phyloP scores from a whole-genome alignment of 2,329 filamentous ascomycete genomes.

The Metarhizium anisopliae region DNA sequence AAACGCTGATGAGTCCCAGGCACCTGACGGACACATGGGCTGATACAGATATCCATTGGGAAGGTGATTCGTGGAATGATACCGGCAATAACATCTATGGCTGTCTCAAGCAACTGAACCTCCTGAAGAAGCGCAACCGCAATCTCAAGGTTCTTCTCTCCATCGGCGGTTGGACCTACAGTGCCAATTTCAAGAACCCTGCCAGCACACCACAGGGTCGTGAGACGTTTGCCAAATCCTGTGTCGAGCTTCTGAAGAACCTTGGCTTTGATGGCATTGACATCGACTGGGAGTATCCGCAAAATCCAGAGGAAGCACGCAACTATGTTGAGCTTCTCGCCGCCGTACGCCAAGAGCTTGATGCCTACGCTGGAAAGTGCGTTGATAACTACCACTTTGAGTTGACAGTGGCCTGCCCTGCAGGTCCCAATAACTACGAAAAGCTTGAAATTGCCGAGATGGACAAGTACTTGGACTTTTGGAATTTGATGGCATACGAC shows the following conservation, averaged over 20 bases:
- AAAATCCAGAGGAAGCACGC: slow-evolving; percentile 42
- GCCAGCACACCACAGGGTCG: slow-evolving; percentile 64
- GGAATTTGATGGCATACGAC: slow-evolving; percentile 85
- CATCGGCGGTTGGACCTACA: slow-evolving; percentile 91
- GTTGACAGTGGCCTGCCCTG: slow-evolving; percentile 55
- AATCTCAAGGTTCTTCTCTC: slow-evolving; percentile 79
- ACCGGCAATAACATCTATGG: slow-evolving; percentile 76
- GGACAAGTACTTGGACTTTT: slow-evolving; percentile 61
- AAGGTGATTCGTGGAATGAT: slow-evolving; percentile 62
- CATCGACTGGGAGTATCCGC: slow-evolving; percentile 62
- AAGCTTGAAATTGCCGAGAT: slow-evolving; percentile 55
- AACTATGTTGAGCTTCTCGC: slow-evolving; percentile 51
- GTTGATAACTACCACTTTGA: slow-evolving; percentile 45
- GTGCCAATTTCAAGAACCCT: slow-evolving; percentile 68
- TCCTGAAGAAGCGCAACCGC: slow-evolving; percentile 73
- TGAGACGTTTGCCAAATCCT: slow-evolving; percentile 60
- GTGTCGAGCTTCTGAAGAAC: slow-evolving; percentile 68
- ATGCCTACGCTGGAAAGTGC: slow-evolving; percentile 42
- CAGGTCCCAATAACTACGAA: slow-evolving; percentile 52
- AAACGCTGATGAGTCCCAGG: slow-evolving; percentile 13
- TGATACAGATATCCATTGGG: slow-evolving; percentile 65
- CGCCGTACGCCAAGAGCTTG: slow-evolving; percentile 47
- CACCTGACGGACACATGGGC: slow-evolving; percentile 54
- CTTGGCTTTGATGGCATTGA: slow-evolving; percentile 69
- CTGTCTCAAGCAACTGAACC: slow-evolving; percentile 78